A percentile compares a stretch with the other conserved stretches of the same genome.
These are phyloP conservation scores for Quercus tomentella DNA, from an alignment of 331 rosid species.

Conservation along the genomic window DNA sequence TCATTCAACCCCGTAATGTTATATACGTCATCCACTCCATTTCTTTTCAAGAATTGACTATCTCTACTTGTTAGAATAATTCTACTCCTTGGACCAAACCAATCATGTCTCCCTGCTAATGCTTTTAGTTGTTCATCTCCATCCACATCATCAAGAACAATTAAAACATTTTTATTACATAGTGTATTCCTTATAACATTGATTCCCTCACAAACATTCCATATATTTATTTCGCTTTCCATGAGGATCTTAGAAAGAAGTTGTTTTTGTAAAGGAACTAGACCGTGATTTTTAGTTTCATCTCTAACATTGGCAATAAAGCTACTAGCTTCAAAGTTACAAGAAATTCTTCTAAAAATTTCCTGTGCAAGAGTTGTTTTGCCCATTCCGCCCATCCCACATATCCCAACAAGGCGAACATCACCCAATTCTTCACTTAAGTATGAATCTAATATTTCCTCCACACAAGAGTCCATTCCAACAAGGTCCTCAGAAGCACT, in stretches of 20 bases:
- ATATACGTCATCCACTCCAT: accelerated
- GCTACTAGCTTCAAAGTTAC: accelerated
- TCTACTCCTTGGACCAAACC: accelerated
- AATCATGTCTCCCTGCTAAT: accelerated
- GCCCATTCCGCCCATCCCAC: too few species aligned
- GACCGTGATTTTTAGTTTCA: accelerated
- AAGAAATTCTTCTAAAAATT: too few species aligned
- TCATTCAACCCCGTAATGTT: accelerated
- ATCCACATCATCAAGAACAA: too few species aligned
- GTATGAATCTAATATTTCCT: accelerated
- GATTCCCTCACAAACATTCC: accelerated
- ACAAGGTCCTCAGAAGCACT: too few species aligned
- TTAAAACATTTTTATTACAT: accelerated
- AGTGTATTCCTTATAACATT: accelerated
- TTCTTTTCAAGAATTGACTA: accelerated
- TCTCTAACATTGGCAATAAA: too few species aligned
- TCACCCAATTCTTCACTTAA: accelerated
- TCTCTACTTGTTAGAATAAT: too few species aligned
- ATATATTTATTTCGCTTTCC: too few species aligned
- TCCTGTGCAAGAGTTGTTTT: too few species aligned
- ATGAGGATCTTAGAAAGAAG: too few species aligned
- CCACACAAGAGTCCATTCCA: accelerated
- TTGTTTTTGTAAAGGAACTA: too few species aligned
- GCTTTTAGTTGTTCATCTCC: accelerated
- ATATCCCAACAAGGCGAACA: too few species aligned